phyloP scores from a whole-genome alignment of 2,329 filamentous ascomycete species.

The Lecanicillium sp. region DNA sequence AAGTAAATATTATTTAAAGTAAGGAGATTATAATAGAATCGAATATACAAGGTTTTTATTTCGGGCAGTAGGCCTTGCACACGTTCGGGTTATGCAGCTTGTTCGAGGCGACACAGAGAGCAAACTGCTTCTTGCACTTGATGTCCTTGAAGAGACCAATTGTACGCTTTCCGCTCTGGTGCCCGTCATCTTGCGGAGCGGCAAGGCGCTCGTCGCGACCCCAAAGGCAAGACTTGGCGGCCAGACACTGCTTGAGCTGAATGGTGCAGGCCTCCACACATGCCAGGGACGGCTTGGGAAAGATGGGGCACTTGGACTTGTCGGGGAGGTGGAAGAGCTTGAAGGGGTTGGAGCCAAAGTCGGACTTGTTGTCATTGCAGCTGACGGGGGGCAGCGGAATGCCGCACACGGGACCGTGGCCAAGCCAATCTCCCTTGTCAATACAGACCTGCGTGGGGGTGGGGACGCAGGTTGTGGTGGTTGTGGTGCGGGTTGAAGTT shows the following conservation, averaged over 20 bases:
- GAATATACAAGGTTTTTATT: no score
- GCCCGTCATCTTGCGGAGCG: not conserved
- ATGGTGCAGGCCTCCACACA: not conserved
- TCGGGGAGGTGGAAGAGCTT: not conserved
- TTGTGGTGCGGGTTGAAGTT: not conserved
- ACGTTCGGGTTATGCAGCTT: not conserved
- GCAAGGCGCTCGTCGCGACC: not conserved
- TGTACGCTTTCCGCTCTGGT: not conserved
- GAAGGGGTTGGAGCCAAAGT: not conserved
- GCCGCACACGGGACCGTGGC: not conserved
- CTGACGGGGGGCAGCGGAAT: not conserved
- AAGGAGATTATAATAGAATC: no score
- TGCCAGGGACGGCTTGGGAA: not conserved
- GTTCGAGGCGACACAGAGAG: not conserved
- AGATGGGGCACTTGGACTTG: not conserved
- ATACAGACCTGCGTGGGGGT: not conserved
- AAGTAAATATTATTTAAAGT: no score
- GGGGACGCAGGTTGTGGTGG: not conserved
- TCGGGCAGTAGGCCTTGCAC: not conserved
- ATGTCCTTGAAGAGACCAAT: not conserved
- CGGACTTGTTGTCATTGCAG: not conserved
- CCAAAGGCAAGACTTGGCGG: not conserved
- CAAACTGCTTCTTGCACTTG: conserved; percentile 1
- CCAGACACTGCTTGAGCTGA: not conserved
- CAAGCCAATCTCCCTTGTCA: not conserved